These are phyloP conservation scores for Mycena filopes DNA, from an alignment of 768 basidiomycete species.

Conservation along the genomic window DNA sequence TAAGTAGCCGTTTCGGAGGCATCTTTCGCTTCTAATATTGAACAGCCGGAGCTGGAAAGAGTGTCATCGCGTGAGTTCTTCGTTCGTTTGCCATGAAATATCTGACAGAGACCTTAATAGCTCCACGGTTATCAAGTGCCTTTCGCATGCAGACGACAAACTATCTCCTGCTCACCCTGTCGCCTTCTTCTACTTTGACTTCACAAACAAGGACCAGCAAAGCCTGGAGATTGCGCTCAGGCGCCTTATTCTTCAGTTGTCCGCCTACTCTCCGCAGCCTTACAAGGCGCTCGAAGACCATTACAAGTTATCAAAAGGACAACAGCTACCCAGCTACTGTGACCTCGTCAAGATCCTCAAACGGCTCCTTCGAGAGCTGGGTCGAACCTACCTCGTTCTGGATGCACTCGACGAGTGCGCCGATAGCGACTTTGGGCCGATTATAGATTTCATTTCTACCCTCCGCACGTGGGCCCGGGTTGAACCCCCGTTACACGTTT, in stretches of 20 bases:
- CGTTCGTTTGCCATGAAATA: not conserved
- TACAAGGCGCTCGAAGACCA: not conserved
- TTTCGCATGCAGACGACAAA: not conserved
- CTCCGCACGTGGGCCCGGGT: not conserved
- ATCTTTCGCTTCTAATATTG: not conserved
- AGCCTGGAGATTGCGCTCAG: constrained; percentile 6
- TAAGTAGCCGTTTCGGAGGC: not conserved
- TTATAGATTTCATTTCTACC: not conserved
- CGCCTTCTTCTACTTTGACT: constrained; percentile 18
- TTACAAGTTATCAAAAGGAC: not conserved
- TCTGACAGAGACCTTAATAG: not conserved
- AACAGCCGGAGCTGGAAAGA: constrained; percentile 12
- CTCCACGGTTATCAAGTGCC: not conserved
- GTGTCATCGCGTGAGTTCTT: constrained; percentile 1
- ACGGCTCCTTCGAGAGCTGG: constrained; percentile 6
- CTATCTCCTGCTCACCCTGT: constrained; percentile 1
- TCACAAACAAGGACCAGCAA: not conserved
- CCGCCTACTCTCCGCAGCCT: not conserved
- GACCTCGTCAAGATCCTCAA: not conserved
- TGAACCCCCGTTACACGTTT: constrained; percentile 5
- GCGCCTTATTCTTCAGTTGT: constrained; percentile 9
- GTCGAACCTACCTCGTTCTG: constrained; percentile 11
- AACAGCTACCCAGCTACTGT: not conserved
- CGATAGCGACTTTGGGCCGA: not conserved
- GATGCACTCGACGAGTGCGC: constrained; percentile 17